Conservation (phyloP, 2,329 filamentous ascomycete genomes). For the Calycina herbarum region DNA sequence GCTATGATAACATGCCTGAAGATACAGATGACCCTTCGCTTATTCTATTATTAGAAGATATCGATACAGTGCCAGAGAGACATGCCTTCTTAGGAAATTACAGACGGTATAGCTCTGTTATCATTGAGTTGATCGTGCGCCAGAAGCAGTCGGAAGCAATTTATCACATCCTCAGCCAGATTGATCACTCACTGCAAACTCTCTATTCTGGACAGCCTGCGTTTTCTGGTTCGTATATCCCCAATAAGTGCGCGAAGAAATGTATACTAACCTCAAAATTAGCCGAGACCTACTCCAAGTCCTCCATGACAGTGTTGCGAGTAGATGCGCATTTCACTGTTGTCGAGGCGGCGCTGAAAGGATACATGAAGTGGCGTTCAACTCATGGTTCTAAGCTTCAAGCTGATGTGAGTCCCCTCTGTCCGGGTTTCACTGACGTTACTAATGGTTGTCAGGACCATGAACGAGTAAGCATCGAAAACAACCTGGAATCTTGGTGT, state of each 20-base stretch:
- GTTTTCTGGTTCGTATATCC: slow-evolving; percentile 58
- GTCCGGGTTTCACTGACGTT: slow-evolving; percentile 19
- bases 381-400: slow-evolving; percentile 51
- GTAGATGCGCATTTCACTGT: slow-evolving; percentile 90
- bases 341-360: slow-evolving; percentile 84
- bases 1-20: slow-evolving; percentile 83
- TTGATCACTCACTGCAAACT: slow-evolving; percentile 71
- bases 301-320: slow-evolving; percentile 69
- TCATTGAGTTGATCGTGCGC: slow-evolving; percentile 85
- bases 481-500: slow-evolving; percentile 71
- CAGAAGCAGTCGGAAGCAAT: slow-evolving; percentile 83
- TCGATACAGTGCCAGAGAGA: slow-evolving; percentile 89
- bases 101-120: slow-evolving; percentile 80
- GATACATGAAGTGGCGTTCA: slow-evolving; percentile 77
- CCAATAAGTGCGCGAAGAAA: slow-evolving; percentile 10
- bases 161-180: slow-evolving; percentile 78
- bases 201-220: slow-evolving; percentile 70
- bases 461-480: slow-evolving; percentile 58
- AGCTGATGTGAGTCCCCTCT: slow-evolving; percentile 36
- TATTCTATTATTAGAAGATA: slow-evolving; percentile 85
- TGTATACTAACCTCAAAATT: slow-evolving; percentile 31
- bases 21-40: slow-evolving; percentile 78
- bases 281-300: slow-evolving; percentile 63
- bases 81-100: slow-evolving; percentile 97
- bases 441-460: slow-evolving; percentile 41